Evolutionary conservation across 2,329 filamentous ascomycete genomes (phyloP), one percentile per base, ranked within the genome.

Genomic region (Apiospora phragmitis): DNA sequence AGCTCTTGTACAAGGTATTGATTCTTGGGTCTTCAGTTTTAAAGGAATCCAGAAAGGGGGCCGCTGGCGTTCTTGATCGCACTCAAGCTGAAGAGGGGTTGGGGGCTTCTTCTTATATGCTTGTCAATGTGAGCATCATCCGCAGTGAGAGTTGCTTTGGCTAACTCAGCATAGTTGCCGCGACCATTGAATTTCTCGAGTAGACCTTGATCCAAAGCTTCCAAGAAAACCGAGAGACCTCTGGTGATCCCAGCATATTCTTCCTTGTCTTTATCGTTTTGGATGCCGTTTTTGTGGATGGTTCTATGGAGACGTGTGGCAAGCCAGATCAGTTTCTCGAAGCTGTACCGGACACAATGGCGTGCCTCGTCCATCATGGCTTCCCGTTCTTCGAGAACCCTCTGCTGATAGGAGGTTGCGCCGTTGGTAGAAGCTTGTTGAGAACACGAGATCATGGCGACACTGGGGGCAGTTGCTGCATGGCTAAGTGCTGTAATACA

Each of bases 391-490:
- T 38, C 12, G 32, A 38, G 9, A 62, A 38, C 32, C 21, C 32
- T 38, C 18, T 62, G 18, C 1, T 62, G 55, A n/a, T 62, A n/a
- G 35, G 55, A 14, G 29, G 32, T n/a, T 38, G 9, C 3, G 32
- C 21, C 24, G 32, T 38, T 3, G 55, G 32, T 0, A n/a, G 55
- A 38, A 18, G 18, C 32, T 62, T 5, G 29, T 21, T n/a, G 7
- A 32, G 16, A 11, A 38, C 8, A 62, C 14, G 32, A 38, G 16
- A 18, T 12, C 18, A 4, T 41, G 45, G 16, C 62, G 66, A 45
- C 43, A 24, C 21, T 62, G 7, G 71, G 71, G n/a, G 73, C 38
- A 9, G 75, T 75, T 35, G 75, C 72, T 29, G 68, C 69, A 29
- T 69, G 42, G 9, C 74, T 45, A 11, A 76, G 51, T 4, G 68